Evolutionary conservation across 2,329 filamentous ascomycete genomes (phyloP), one percentile per base, ranked within the genome.

Genomic region (Ascocoryne sarcoides): DNA sequence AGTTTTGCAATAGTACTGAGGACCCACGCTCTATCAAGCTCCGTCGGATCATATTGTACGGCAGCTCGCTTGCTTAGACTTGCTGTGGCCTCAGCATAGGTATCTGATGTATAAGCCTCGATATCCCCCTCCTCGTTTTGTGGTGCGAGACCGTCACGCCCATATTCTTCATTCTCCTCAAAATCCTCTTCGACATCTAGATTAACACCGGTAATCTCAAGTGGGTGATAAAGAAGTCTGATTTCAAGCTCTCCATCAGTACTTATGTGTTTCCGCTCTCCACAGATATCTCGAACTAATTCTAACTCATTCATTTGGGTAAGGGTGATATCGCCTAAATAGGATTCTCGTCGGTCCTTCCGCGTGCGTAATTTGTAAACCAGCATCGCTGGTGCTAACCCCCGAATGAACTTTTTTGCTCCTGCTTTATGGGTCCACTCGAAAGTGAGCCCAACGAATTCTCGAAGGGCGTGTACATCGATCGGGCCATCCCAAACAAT

Each of bases 381-480:
- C 2, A 96, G 66, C 1, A 96, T 64, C 5, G 82, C 79, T 9
- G 87, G 84, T 0, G 87, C 83, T 9, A 96, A 65, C 19, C 84
- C 82, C 10, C 82, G 76, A 19, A 95, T 79, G 45, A 95, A 84
- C 56, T 95, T 94, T 55, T 83, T 75, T 12, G 89, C 88, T 0
- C 89, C 90, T 37, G 73, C 72, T 19, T 79, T 74, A 52, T 79
- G 82, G 4, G 73, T 76, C 92, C 92, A 98, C 44, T 89, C 87
- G 50, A 98, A 93, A 0, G 81, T 82, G 47, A 93, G 80, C 1
- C 73, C 71, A 0, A 81, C 75, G 58, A 95, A 95, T 10, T 73
- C 70, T 26, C 90, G 75, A 26, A 98, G 62, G 0, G 75, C 77
- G 3, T 65, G 54, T 10, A 84, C 68, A 50, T 93, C 76, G 14